Evolutionary conservation across 495 filamentous ascomycete species (phyloP).

Genomic region (Clohesyomyces aquaticus): DNA sequence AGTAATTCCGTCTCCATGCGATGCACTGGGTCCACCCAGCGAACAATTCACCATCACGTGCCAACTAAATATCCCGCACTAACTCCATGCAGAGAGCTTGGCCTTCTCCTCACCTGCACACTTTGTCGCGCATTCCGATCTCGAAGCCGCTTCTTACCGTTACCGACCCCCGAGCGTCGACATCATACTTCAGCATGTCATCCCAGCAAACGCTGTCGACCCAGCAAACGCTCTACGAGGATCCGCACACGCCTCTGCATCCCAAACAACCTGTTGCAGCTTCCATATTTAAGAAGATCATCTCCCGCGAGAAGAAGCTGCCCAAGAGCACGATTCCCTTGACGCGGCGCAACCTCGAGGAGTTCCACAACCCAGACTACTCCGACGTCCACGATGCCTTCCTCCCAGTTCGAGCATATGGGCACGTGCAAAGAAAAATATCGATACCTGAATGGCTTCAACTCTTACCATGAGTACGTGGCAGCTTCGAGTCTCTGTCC

Average conservation of each 20-base stretch:
- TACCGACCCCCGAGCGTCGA: background rate
- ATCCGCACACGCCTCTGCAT: slow-evolving; percentile 38
- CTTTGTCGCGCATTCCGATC: background rate
- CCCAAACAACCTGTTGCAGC: slow-evolving; percentile 21
- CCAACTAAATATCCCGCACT: background rate
- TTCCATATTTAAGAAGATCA: slow-evolving; percentile 31
- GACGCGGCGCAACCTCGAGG: slow-evolving; percentile 42
- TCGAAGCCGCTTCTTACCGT: slow-evolving; percentile 29
- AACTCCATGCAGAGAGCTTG: background rate
- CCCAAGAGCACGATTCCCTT: slow-evolving; percentile 34
- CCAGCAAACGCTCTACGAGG: slow-evolving; percentile 32
- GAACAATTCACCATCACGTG: background rate
- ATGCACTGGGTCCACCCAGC: background rate
- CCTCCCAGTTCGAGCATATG: slow-evolving; percentile 59
- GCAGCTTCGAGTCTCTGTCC: no score
- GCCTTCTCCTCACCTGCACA: background rate
- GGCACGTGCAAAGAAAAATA: slow-evolving; percentile 59
- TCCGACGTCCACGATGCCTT: slow-evolving; percentile 55
- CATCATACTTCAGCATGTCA: no score
- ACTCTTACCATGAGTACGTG: slow-evolving; percentile 62
- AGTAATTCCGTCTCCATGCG: background rate
- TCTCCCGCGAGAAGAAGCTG: slow-evolving; percentile 23
- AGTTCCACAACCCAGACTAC: slow-evolving; percentile 44
- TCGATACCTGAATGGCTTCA: slow-evolving; percentile 62
- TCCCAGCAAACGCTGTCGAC: no score